These are phyloP conservation scores for Colletotrichum falcatum DNA, from an alignment of 2,329 filamentous ascomycete genomes.

Conservation along the genomic window DNA sequence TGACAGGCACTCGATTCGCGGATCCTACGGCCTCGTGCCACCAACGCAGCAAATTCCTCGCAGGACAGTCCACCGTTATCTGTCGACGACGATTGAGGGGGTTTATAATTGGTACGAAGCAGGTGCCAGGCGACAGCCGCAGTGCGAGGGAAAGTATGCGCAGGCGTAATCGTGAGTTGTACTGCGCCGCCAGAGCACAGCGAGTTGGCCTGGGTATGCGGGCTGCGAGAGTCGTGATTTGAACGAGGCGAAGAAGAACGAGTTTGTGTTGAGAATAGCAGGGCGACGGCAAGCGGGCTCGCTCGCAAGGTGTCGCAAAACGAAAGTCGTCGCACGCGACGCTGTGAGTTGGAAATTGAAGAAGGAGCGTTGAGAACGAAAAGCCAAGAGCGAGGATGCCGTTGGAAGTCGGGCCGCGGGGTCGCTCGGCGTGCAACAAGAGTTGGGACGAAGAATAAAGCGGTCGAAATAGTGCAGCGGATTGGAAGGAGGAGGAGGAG, in stretches of 20 bases:
- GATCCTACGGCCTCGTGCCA: constrained; percentile 38
- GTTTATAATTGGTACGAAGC: constrained; percentile 9
- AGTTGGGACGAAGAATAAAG: constrained; percentile 29
- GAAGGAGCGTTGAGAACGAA: constrained; percentile 40
- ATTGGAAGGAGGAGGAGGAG: constrained; percentile 1
- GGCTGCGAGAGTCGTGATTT: constrained; percentile 14
- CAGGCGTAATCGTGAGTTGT: constrained; percentile 35
- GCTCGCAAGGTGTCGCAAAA: constrained; percentile 39
- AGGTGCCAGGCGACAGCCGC: neutral
- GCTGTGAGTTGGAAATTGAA: constrained; percentile 31
- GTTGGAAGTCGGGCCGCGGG: constrained; percentile 29
- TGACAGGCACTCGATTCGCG: constrained; percentile 45
- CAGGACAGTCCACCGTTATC: constrained; percentile 10
- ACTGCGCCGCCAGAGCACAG: constrained; percentile 8
- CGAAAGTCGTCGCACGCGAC: constrained; percentile 42
- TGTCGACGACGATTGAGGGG: constrained; percentile 3
- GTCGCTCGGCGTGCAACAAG: constrained; percentile 36
- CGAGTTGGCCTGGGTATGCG: neutral
- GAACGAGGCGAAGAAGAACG: constrained; percentile 19
- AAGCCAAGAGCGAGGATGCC: constrained; percentile 18
- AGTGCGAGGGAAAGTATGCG: constrained; percentile 22
- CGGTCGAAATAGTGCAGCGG: neutral
- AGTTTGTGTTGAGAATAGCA: constrained; percentile 12
- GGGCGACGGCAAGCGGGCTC: constrained; percentile 19
- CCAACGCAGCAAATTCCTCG: constrained; percentile 21